Percentiles rank a stretch among this genome's conserved stretches.
Evolutionary conservation across 176 grass and related monocot genomes (phyloP).

Genomic region (Carex myosuroides): DNA sequence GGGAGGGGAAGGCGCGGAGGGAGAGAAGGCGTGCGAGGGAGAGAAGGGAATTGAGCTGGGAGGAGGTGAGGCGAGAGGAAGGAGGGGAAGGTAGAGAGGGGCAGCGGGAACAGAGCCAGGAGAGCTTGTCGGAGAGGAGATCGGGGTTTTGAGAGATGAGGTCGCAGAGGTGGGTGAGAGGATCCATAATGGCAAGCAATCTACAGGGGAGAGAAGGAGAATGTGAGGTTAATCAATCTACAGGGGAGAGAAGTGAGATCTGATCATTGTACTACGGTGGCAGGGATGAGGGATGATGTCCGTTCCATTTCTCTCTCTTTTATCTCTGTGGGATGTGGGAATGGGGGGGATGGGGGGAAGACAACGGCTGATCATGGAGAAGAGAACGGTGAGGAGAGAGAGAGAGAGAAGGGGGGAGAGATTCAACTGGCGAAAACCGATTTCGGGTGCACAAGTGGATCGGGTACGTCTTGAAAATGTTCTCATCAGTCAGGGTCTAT

Average conservation of each 20-base stretch:
- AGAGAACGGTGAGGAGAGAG: not conserved
- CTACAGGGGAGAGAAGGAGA: conserved; percentile 22
- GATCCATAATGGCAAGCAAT: conserved; percentile 40
- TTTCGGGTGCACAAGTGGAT: not conserved
- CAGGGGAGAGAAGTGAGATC: not conserved
- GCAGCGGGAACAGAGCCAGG: conserved; percentile 96
- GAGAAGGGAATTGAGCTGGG: conserved; percentile 89
- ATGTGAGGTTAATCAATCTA: not conserved
- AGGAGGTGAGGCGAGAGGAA: conserved; percentile 31
- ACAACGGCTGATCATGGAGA: not conserved
- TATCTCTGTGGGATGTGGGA: not conserved
- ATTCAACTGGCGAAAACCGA: not conserved
- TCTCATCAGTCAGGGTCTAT: no score
- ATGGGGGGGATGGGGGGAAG: not conserved
- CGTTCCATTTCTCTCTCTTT: not conserved
- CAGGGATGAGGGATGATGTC: not conserved
- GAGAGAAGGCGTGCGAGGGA: conserved; percentile 75
- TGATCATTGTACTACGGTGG: not conserved
- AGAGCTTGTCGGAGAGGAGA: conserved; percentile 86
- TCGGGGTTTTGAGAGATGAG: conserved; percentile 81
- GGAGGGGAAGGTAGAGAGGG: not conserved
- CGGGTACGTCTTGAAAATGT: not conserved
- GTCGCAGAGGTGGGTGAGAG: conserved; percentile 92
- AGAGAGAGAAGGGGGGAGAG: not conserved
- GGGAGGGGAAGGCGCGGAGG: conserved; percentile 8